Percentiles rank a stretch among this genome's conserved stretches.
phyloP scores from a whole-genome alignment of 441 rosid genomes.

The Flueggea neowawraea region DNA sequence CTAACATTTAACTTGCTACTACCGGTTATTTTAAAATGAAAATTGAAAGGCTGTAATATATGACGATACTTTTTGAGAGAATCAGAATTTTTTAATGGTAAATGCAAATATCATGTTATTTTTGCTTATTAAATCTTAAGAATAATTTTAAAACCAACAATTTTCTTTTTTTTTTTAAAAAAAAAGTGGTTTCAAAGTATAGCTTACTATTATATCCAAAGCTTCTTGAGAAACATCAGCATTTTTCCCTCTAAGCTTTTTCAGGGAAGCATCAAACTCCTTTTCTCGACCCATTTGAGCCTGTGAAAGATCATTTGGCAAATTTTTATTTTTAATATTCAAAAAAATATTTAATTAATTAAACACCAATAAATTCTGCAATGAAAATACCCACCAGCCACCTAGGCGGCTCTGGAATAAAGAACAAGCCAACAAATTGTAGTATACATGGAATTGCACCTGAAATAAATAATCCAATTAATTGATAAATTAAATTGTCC shows the following conservation, averaged over 20 bases:
- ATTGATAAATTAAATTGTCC: neutral
- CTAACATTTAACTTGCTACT: no score
- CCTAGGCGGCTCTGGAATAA: slow-evolving; percentile 70
- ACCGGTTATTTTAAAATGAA: no score
- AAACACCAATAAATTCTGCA: neutral
- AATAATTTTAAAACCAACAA: no score
- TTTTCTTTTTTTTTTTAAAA: neutral
- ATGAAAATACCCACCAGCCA: slow-evolving; percentile 45
- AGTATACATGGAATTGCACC: slow-evolving; percentile 36
- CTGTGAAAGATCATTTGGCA: slow-evolving; percentile 15
- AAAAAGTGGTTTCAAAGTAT: neutral
- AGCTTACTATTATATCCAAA: slow-evolving; percentile 45
- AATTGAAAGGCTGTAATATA: no score
- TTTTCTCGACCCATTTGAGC: slow-evolving; percentile 39
- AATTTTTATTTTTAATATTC: no score
- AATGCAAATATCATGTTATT: no score
- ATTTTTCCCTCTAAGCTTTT: slow-evolving; percentile 43
- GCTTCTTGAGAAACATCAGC: slow-evolving; percentile 54
- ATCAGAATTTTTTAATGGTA: no score
- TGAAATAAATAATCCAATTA: slow-evolving; percentile 6
- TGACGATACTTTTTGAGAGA: no score
- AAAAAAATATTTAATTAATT: no score
- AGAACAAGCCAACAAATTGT: slow-evolving; percentile 44
- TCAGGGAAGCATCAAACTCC: slow-evolving; percentile 49
- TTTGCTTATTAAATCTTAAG: no score